These are phyloP conservation scores for Colletotrichum spaethianum DNA, from an alignment of 2,329 filamentous ascomycete genomes.

Conservation along the genomic window DNA sequence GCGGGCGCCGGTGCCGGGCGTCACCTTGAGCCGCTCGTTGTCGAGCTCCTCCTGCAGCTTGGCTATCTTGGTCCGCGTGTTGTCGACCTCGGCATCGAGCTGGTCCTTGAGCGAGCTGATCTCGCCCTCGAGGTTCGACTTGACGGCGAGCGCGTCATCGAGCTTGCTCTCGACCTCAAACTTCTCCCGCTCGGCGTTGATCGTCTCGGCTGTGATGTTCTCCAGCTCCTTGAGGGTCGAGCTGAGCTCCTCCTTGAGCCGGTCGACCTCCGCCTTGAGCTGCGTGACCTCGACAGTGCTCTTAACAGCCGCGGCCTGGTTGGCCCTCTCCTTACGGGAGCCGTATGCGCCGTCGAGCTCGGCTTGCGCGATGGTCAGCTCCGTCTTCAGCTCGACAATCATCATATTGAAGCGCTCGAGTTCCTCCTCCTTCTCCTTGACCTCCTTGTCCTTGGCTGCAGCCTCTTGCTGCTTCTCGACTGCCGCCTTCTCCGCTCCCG, in stretches of 20 bases:
- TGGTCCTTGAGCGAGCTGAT: slow-evolving; percentile 52
- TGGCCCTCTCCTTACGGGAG: slow-evolving; percentile 70
- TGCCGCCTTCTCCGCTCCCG: slow-evolving; percentile 46
- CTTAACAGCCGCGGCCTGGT: slow-evolving; percentile 69
- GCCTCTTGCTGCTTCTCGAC: slow-evolving; percentile 59
- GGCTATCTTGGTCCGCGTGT: slow-evolving; percentile 52
- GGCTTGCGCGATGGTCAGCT: slow-evolving; percentile 72
- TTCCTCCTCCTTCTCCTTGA: slow-evolving; percentile 65
- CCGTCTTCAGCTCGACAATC: slow-evolving; percentile 72
- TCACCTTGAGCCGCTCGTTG: slow-evolving; percentile 62
- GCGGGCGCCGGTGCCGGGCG: slow-evolving; percentile 49
- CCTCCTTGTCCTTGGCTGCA: slow-evolving; percentile 53
- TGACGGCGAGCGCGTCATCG: slow-evolving; percentile 55
- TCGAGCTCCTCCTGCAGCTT: slow-evolving; percentile 68
- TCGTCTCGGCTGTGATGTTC: slow-evolving; percentile 66
- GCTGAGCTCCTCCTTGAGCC: slow-evolving; percentile 65
- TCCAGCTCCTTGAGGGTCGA: slow-evolving; percentile 67
- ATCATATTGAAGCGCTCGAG: slow-evolving; percentile 65
- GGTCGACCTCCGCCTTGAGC: slow-evolving; percentile 63
- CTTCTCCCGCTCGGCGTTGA: slow-evolving; percentile 66
- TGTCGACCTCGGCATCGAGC: slow-evolving; percentile 59
- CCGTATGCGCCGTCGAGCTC: slow-evolving; percentile 75
- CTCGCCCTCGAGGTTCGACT: slow-evolving; percentile 56
- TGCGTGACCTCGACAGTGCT: slow-evolving; percentile 60
- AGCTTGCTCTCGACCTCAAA: slow-evolving; percentile 59